A percentile compares a stretch with the other conserved stretches of the same genome.
These are phyloP conservation scores for Chytriomyces sp. DNA, from an alignment of 192 early-diverging fungal species.

Conservation along the genomic window DNA sequence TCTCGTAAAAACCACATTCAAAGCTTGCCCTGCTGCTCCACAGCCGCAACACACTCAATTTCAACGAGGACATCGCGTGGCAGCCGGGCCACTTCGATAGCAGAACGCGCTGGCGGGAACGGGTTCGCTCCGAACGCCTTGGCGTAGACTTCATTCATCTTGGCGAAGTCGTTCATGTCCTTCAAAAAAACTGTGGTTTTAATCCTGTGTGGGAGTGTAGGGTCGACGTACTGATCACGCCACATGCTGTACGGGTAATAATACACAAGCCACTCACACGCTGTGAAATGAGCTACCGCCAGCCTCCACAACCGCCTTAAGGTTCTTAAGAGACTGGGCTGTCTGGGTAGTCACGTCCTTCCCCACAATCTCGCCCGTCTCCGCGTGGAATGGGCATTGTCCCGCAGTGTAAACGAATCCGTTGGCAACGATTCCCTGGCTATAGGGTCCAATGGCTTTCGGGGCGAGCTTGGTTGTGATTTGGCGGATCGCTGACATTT, in stretches of 20 bases:
- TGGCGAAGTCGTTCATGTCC: not conserved
- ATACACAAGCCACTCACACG: constrained; percentile 53
- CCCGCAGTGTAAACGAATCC: constrained; percentile 71
- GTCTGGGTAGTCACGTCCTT: constrained; percentile 75
- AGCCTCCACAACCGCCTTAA: constrained; percentile 81
- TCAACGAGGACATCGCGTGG: constrained; percentile 90
- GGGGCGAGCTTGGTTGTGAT: constrained; percentile 43
- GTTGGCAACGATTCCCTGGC: constrained; percentile 76
- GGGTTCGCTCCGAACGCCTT: constrained; percentile 56
- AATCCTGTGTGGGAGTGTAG: not conserved
- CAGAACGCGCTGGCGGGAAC: constrained; percentile 53
- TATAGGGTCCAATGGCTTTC: constrained; percentile 51
- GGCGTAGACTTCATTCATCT: constrained; percentile 87
- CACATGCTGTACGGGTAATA: no score
- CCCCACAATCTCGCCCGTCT: constrained; percentile 69
- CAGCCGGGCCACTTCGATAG: constrained; percentile 88
- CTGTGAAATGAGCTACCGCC: constrained; percentile 73
- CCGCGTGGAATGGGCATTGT: constrained; percentile 53
- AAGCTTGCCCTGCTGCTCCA: no score
- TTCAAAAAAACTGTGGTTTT: not conserved
- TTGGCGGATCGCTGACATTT: no score
- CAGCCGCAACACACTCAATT: constrained; percentile 84
- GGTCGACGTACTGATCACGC: not conserved
- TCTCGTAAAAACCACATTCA: no score
- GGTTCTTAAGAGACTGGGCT: constrained; percentile 66